phyloP scores from a whole-genome alignment of 164 flowering plant species.

The Platanus orientalis region DNA sequence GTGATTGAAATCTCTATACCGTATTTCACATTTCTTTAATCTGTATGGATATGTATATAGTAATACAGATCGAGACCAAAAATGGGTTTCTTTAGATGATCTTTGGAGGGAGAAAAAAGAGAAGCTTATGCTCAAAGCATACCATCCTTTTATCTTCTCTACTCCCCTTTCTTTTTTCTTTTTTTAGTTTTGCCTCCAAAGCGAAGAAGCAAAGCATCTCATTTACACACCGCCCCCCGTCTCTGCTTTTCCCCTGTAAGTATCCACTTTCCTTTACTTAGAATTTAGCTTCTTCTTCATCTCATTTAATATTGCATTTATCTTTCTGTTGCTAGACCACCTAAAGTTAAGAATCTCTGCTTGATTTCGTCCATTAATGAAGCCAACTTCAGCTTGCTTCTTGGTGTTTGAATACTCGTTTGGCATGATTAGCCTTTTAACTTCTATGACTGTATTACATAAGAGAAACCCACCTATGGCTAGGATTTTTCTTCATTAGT shows the following conservation, averaged over 20 bases:
- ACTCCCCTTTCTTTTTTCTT: slow-evolving; percentile 7
- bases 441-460: background rate
- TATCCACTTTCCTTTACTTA: slow-evolving; percentile 54
- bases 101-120: slow-evolving; percentile 16
- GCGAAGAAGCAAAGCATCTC: slow-evolving; percentile 71
- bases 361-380: slow-evolving; percentile 18
- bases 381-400: slow-evolving; percentile 17
- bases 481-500: slow-evolving; percentile 2
- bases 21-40: slow-evolving; percentile 4
- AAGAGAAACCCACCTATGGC: background rate
- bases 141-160: slow-evolving; percentile 7
- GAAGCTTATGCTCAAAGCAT: slow-evolving; percentile 26
- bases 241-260: slow-evolving; percentile 54
- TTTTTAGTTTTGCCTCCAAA: slow-evolving; percentile 13
- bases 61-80: background rate
- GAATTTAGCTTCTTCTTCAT: slow-evolving; percentile 22
- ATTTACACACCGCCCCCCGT: slow-evolving; percentile 17
- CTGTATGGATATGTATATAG: background rate
- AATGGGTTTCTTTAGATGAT: background rate
- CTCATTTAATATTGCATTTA: slow-evolving; percentile 17
- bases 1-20: background rate
- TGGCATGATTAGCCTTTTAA: background rate
- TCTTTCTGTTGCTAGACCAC: slow-evolving; percentile 24
- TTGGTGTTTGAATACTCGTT: slow-evolving; percentile 10
- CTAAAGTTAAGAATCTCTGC: slow-evolving; percentile 56